Base-by-base conservation (phyloP, 305 asterid genomes). In the Fraxinus xanthoxyloides region DNA sequence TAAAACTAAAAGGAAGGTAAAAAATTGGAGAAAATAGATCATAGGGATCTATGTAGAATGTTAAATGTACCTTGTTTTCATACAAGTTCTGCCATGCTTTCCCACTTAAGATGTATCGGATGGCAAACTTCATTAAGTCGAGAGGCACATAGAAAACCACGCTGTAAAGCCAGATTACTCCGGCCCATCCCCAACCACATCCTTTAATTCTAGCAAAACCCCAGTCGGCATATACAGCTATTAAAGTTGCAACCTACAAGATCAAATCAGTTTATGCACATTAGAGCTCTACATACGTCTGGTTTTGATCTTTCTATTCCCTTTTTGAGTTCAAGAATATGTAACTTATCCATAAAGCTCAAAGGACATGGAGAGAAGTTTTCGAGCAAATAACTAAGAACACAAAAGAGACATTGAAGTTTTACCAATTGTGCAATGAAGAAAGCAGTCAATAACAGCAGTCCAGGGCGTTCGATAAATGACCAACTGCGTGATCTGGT, bases 181-280 rank as follows among this genome's bases (percentile, higher is more conserved):
- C 94, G 0, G 95, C 97, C 95, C 97, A 93, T 69, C 97, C 93
- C 97, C 97, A 93, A 72, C 98, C 94, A 21, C 94, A 92, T 54
- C 95, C 97, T 81, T 87, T 81, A 65, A 92, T 90, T 67, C 87
- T 92, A 10, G 93, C 92, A 59, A 93, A 92, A 0, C 75, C 75
- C 95, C 92, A 89, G 81, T 87, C 72, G 3, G 91, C 93, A 75
- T 87, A 91, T 4, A 89, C 97, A 10, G 91, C 93, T 72, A 91
- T 82, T 0, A 92, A 63, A 2, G 97, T 92, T 30, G 94, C 95
- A 36, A 86, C 82, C 92, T 89, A 48, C 5, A 77, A 2, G 34
- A 56, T 24, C 65, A 34, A 12, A 31, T 35, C 54, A 84, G 61
- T 51, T 38, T 51, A 43, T 9, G 15, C 6, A 26, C 4, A 24